Evolutionary conservation across 2,329 filamentous ascomycete species (phyloP).

Genomic region (Geosmithia morbida): DNA sequence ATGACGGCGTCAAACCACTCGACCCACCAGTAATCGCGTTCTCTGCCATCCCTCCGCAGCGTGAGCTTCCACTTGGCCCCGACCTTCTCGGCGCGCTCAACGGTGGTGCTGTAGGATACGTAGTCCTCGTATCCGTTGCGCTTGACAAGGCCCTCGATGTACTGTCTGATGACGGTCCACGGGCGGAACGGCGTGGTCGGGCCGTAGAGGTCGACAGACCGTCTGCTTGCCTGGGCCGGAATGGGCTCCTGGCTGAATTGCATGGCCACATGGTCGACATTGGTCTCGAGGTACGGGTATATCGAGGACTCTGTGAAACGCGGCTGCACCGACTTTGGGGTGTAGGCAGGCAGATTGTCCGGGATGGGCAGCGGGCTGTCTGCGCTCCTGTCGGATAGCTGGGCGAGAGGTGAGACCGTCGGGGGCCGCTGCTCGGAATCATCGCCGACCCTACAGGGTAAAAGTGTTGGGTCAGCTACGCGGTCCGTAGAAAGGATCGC

Average conservation of each 20-base stretch:
- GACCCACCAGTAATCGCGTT: conserved; percentile 44
- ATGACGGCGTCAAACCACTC: conserved; percentile 48
- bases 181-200: conserved; percentile 45
- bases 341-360: conserved; percentile 26
- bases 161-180: conserved; percentile 40
- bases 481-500: too few species aligned
- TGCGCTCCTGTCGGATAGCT: conserved; percentile 31
- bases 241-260: conserved; percentile 43
- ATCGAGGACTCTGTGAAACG: conserved; percentile 43
- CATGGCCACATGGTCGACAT: conserved; percentile 46
- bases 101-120: conserved; percentile 42
- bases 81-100: conserved; percentile 40
- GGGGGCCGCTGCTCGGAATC: conserved; percentile 17
- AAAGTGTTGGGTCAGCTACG: too few species aligned
- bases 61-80: conserved; percentile 36
- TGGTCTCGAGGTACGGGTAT: conserved; percentile 51
- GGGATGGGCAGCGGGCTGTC: conserved; percentile 34
- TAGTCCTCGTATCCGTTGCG: conserved; percentile 37
- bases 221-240: conserved; percentile 17
- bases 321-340: conserved; percentile 23
- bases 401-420: conserved; percentile 26
- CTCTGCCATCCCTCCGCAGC: conserved; percentile 20
- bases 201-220: conserved; percentile 28
- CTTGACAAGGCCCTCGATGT: conserved; percentile 35
- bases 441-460: conserved; percentile 24